Percentiles rank a stretch among this genome's conserved stretches.
phyloP scores from a whole-genome alignment of 257 asterid genomes.

The Nicotiana otophora region DNA sequence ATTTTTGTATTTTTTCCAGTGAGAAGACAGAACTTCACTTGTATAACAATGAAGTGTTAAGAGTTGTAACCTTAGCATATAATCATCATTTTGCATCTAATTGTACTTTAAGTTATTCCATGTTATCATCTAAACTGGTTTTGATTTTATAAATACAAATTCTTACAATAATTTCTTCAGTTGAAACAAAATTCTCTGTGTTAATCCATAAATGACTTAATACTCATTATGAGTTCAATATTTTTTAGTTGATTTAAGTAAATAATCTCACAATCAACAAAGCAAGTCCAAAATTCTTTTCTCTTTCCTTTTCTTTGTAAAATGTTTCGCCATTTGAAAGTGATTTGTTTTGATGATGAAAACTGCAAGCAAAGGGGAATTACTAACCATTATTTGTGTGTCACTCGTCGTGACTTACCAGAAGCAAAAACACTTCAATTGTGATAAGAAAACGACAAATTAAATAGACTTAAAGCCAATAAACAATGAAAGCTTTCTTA shows the following conservation, averaged over 20 bases:
- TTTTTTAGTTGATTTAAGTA: not conserved
- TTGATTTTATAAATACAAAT: not conserved
- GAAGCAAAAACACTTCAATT: not conserved
- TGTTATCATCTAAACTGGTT: too few species aligned
- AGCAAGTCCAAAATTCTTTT: not conserved
- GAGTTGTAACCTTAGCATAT: too few species aligned
- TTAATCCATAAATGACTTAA: not conserved
- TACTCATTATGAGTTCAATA: not conserved
- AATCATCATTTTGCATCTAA: too few species aligned
- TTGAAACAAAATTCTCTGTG: not conserved
- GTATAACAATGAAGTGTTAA: too few species aligned
- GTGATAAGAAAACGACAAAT: not conserved
- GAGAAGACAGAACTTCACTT: too few species aligned
- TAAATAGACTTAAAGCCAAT: not conserved
- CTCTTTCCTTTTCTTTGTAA: not conserved
- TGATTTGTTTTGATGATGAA: too few species aligned
- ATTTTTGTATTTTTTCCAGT: too few species aligned
- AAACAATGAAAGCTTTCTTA: not conserved
- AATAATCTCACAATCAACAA: not conserved
- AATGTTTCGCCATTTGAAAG: not conserved
- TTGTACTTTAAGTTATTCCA: too few species aligned
- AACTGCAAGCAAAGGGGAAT: too few species aligned
- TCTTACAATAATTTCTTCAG: too few species aligned
- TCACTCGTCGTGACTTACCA: not conserved
- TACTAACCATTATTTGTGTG: not conserved